phyloP scores from a whole-genome alignment of 2,329 filamentous ascomycete species.

The Aspergillus fijiensis region DNA sequence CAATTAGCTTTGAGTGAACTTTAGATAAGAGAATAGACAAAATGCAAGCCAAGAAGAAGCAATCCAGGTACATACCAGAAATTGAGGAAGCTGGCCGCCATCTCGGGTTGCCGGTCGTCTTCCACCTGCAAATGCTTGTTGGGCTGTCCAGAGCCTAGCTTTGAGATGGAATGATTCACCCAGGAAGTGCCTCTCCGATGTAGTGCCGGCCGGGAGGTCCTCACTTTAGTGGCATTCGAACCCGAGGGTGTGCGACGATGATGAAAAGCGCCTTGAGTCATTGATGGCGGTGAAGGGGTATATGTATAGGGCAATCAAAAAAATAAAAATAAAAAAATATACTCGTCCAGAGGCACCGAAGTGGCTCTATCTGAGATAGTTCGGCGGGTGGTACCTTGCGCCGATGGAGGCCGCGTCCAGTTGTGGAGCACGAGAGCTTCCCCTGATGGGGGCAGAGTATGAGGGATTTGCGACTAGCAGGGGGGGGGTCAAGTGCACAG shows the following conservation, averaged over 20 bases:
- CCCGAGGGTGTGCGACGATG: constrained; percentile 37
- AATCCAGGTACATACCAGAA: constrained; percentile 42
- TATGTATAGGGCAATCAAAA: constrained; percentile 18
- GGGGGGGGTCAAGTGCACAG: constrained; percentile 7
- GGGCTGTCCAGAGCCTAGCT: constrained; percentile 32
- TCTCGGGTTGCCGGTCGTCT: constrained; percentile 35
- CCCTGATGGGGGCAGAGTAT: constrained; percentile 27
- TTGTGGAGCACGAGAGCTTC: constrained; percentile 28
- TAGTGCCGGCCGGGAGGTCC: constrained; percentile 30
- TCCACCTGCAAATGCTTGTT: constrained; percentile 22
- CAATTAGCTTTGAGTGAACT: constrained; percentile 26
- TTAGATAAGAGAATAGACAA: constrained; percentile 21
- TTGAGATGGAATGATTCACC: constrained; percentile 32
- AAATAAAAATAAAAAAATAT: constrained; percentile 9
- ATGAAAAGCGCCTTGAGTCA: constrained; percentile 33
- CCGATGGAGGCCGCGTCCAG: constrained; percentile 13
- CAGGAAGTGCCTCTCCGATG: constrained; percentile 37
- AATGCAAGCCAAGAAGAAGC: constrained; percentile 18
- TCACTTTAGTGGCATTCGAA: constrained; percentile 34
- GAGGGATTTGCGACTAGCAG: constrained; percentile 29
- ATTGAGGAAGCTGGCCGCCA: constrained; percentile 47
- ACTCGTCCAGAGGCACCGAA: constrained; percentile 6
- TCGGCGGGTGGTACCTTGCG: constrained; percentile 23
- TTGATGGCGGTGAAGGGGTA: constrained; percentile 39
- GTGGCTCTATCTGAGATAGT: constrained; percentile 17